Base-by-base conservation (phyloP, 192 early-diverging fungal species). In the Backusella luteola region DNA sequence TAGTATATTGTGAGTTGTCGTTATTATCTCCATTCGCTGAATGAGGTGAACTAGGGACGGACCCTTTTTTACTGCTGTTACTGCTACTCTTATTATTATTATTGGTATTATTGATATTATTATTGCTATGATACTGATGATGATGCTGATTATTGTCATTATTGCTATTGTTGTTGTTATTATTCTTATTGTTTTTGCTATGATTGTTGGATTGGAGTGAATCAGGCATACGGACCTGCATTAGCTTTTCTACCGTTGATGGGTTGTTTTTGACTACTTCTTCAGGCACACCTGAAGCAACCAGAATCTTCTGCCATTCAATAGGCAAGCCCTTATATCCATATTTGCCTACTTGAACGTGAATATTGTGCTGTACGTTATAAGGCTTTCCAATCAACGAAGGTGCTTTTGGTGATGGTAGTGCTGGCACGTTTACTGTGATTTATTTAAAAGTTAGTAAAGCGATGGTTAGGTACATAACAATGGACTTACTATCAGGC, bases 331-430 rank as follows among this genome's bases (percentile, higher is more conserved):
- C 88, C 83, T 84, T 70, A 34, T 66, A 85, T 49, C 56, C 71
- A 70, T 76, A 56, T 6, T 85, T 67, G 63, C 85, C 79, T 35
- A 89, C 72, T 56, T 84, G 78, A 56, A 89, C 88, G 76, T 89
- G 88, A 15, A 87, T 77, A 52, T 84, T 82, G 44, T 87, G 86
- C 34, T 87, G 77, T 23, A 87, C 77, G 71, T 89, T 87, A 67
- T 86, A 89, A 8, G 87, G 87, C 69, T 81, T 79, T 21, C 87
- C 85, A 59, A 89, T 89, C 9, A 73, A 36, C 23, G 76, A 53
- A 14, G 75, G 78, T 12, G 78, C 26, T 32, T 75, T 70, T 14
- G 74, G 66, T 66, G 69, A 77, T 81, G 68, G 76, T 35, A 36
- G 17, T 68, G 35, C 34, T 35, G 67, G 35, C 29, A 68, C 35